A percentile compares a stretch with the other conserved stretches of the same genome.
Conservation (phyloP, 2,329 filamentous ascomycete species). For the Alternaria ethzedia region DNA sequence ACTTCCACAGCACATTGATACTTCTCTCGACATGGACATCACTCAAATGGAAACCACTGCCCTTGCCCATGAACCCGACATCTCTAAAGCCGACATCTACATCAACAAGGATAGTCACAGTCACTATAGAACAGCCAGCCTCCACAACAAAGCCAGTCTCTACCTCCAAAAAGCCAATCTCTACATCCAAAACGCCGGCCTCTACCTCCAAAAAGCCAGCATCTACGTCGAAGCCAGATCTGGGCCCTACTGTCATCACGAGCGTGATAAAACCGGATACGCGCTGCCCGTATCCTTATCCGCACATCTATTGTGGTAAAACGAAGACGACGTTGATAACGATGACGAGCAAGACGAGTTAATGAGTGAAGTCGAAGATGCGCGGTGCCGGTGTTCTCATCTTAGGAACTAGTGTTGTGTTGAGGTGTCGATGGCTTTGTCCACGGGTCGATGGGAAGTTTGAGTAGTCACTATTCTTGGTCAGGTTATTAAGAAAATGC, state of each 20-base stretch:
- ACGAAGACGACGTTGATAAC: slow-evolving; percentile 17
- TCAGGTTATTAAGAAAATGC: not conserved
- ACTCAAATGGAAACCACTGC: not conserved
- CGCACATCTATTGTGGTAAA: slow-evolving; percentile 25
- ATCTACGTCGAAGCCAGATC: not conserved
- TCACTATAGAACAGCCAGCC: not conserved
- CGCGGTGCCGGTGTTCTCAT: not conserved
- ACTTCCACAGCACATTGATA: not conserved
- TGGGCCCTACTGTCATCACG: not conserved
- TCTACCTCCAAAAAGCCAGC: not conserved
- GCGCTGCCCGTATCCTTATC: slow-evolving; percentile 42
- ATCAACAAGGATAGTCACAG: not conserved
- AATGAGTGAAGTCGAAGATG: not conserved
- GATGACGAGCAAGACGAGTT: not conserved
- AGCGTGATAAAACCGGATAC: slow-evolving; percentile 17
- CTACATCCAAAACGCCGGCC: too few relatives aligned
- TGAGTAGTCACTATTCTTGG: not conserved
- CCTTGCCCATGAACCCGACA: not conserved
- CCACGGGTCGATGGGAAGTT: not conserved
- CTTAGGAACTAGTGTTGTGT: not conserved
- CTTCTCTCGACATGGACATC: not conserved
- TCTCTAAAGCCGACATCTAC: not conserved
- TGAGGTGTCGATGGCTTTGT: not conserved
- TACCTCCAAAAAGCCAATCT: not conserved
- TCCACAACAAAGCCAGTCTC: too few relatives aligned